phyloP scores from a whole-genome alignment of 1,284 basidiomycete species.

The Pulchroboletus neoregius region DNA sequence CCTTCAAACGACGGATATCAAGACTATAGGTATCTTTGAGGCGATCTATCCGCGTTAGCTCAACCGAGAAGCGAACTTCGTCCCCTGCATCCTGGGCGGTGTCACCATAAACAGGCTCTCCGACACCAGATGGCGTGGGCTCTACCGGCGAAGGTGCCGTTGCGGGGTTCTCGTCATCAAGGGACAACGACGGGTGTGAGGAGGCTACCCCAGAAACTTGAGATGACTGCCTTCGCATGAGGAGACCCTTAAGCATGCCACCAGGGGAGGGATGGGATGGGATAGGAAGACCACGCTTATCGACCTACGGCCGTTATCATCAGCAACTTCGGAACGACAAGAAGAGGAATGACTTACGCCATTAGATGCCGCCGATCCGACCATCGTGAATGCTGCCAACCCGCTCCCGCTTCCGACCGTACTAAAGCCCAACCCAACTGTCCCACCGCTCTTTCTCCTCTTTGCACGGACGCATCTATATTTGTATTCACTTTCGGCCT shows the following conservation, averaged over 20 bases:
- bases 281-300: constrained; percentile 77
- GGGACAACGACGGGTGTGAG: constrained; percentile 34
- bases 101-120: constrained; percentile 76
- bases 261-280: constrained; percentile 70
- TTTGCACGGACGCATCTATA: constrained; percentile 77
- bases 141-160: constrained; percentile 27
- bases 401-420: constrained; percentile 41
- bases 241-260: constrained; percentile 78
- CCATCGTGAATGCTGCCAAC: constrained; percentile 72
- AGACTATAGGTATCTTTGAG: constrained; percentile 84
- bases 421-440: constrained; percentile 41
- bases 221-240: constrained; percentile 84
- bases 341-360: constrained; percentile 51
- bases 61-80: constrained; percentile 90
- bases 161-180: constrained; percentile 40
- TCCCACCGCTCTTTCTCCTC: constrained; percentile 52
- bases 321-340: constrained; percentile 2
- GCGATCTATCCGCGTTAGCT: constrained; percentile 84
- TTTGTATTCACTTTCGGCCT: constrained; percentile 86
- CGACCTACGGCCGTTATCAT: constrained; percentile 49
- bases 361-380: constrained; percentile 74
- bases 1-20: constrained; percentile 87
- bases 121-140: constrained; percentile 31
- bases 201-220: constrained; percentile 50
- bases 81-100: constrained; percentile 76